Evolutionary conservation across 1,284 basidiomycete genomes (phyloP).

Genomic region (Cutaneotrichosporon mucoides): DNA sequence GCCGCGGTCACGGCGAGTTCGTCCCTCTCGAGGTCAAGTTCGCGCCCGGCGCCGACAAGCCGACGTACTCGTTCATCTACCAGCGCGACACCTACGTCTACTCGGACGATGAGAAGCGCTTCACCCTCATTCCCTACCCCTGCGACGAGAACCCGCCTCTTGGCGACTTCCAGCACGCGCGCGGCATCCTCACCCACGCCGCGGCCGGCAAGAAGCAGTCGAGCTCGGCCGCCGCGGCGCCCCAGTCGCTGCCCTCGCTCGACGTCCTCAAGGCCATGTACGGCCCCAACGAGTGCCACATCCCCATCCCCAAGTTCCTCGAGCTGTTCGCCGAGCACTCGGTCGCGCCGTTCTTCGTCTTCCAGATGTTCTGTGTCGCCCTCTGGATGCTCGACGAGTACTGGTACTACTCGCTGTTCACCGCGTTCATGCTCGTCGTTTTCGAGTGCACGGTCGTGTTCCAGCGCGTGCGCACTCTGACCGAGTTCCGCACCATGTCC

Average conservation of each 20-base stretch:
- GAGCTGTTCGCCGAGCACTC: slow-evolving; percentile 88
- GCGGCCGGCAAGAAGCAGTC: slow-evolving; percentile 3
- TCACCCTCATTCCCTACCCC: slow-evolving; percentile 84
- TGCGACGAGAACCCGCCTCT: slow-evolving; percentile 70
- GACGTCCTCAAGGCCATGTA: slow-evolving; percentile 59
- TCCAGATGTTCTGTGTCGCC: slow-evolving; percentile 92
- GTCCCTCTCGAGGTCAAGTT: slow-evolving; percentile 68
- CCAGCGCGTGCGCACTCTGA: slow-evolving; percentile 85
- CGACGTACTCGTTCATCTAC: slow-evolving; percentile 84
- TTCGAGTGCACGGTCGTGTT: slow-evolving; percentile 97
- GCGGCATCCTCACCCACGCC: slow-evolving; percentile 49
- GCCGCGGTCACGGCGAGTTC: slow-evolving; percentile 89
- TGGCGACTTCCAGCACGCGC: slow-evolving; percentile 61
- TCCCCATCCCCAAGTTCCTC: slow-evolving; percentile 85
- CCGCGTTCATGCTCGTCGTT: slow-evolving; percentile 91
- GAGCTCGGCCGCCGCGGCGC: not conserved
- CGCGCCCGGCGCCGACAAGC: slow-evolving; percentile 51
- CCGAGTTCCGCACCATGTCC: slow-evolving; percentile 93
- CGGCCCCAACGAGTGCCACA: slow-evolving; percentile 89
- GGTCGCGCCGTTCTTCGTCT: slow-evolving; percentile 91
- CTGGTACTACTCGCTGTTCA: slow-evolving; percentile 96
- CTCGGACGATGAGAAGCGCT: slow-evolving; percentile 56
- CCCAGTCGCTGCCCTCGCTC: slow-evolving; percentile 39
- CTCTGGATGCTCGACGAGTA: slow-evolving; percentile 96
- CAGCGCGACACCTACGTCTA: slow-evolving; percentile 93